Evolutionary conservation across 2,329 filamentous ascomycete genomes (phyloP).

Genomic region (Colletotrichum sansevieriae): DNA sequence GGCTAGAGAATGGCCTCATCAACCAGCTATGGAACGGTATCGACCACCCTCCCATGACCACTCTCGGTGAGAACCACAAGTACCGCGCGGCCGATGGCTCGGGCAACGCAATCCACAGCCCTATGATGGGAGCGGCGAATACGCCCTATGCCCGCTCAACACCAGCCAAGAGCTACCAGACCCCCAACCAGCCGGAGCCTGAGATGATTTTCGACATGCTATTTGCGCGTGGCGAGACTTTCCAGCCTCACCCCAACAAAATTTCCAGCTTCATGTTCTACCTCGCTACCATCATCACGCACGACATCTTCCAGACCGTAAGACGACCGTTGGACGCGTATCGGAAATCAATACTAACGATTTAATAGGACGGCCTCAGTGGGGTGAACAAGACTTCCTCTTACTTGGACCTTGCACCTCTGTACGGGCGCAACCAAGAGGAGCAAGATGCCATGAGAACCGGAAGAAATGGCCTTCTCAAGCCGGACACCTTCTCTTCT

Average conservation of each 20-base stretch:
- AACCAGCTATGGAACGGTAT: conserved; percentile 43
- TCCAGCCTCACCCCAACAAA: conserved; percentile 52
- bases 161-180: conserved; percentile 40
- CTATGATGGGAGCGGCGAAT: conserved; percentile 41
- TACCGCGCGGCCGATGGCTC: conserved; percentile 44
- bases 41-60: conserved; percentile 43
- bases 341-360: conserved; percentile 33
- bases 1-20: conserved; percentile 40
- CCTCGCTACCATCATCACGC: conserved; percentile 65
- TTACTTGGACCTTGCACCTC: conserved; percentile 60
- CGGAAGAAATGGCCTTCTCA: conserved; percentile 62
- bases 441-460: conserved; percentile 65
- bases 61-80: conserved; percentile 39
- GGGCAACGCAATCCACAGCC: conserved; percentile 41
- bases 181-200: conserved; percentile 40
- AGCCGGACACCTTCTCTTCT: conserved; percentile 67
- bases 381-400: conserved; percentile 55
- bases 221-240: conserved; percentile 38
- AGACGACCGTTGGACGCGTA: not conserved
- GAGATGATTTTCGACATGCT: conserved; percentile 44
- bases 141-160: conserved; percentile 42
- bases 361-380: conserved; percentile 47
- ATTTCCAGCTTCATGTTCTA: conserved; percentile 62
- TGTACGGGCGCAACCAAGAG: conserved; percentile 65
- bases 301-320: conserved; percentile 60